Base-by-base conservation (phyloP, 2,329 filamentous ascomycete species). In the Tolypocladium inflatum region DNA sequence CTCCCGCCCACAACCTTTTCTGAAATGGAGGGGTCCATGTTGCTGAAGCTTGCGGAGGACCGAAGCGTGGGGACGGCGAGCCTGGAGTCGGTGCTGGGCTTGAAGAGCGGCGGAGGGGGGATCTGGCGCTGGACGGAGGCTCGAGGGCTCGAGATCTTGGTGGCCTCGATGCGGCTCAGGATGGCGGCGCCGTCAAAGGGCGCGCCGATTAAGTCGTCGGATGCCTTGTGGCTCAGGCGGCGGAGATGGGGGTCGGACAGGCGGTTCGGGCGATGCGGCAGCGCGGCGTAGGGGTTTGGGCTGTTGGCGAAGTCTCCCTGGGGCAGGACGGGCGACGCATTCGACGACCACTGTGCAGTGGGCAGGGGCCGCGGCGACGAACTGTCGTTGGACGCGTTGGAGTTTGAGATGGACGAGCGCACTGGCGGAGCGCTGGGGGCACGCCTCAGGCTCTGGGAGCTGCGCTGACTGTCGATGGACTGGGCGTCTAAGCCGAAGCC, bases 141-240 rank as follows among this genome's bases (percentile, higher is more conserved):
- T 61, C 63, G 68, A 62, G 68, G 68, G 63, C 69, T 68, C 61
- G 70, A 61, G 65, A 64, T 70, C 58, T 78, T 78, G 57, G 76
- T 77, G 59, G 79, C 78, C 65, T 85, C 81, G 67, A 86, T 76
- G 64, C 82, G 82, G 69, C 78, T 80, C 66, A 86, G 74, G 64
- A 86, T 85, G 63, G 80, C 79, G 58, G 77, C 80, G 65, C 82
- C 79, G 81, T 87, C 84, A 71, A 87, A 87, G 50, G 84, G 84
- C 62, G 83, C 82, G 65, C 84, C 84, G 72, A 87, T 78, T 59
- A 87, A 74, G 63, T 86, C 84, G 70, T 85, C 82, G 57, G 81
- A 77, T 11, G 76, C 62, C 57, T 68, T 66, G 60, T 58, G 63
- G 60, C 61, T 63, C 43, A 60, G 54, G 56, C 60, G 63, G 51